phyloP scores from a whole-genome alignment of 352 stramenopile genomes.

The Globisporangium perplexum region DNA sequence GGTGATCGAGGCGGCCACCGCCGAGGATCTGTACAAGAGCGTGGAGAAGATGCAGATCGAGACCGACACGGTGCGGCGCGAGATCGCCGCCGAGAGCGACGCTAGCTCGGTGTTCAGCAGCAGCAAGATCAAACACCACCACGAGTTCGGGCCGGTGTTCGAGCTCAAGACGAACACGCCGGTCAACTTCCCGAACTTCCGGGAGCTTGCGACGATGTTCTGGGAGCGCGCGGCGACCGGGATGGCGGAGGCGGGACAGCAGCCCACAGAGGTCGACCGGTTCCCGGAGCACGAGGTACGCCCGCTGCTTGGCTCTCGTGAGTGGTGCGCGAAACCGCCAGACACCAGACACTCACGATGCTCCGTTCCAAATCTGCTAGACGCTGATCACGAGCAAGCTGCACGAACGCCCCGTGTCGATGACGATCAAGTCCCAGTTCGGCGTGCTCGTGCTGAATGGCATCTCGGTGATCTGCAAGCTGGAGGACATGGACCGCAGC shows the following conservation, averaged over 20 bases:
- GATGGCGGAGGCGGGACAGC: background rate
- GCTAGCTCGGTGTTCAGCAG: slow-evolving; percentile 5
- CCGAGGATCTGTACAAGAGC: slow-evolving; percentile 7
- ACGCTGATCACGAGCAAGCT: background rate
- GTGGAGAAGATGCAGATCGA: slow-evolving; percentile 10
- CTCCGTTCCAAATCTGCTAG: background rate
- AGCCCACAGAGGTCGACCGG: background rate
- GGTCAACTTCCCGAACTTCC: slow-evolving; percentile 5
- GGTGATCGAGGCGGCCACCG: background rate
- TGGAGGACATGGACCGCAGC: slow-evolving; percentile 8
- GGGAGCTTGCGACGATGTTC: slow-evolving; percentile 1
- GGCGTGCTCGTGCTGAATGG: slow-evolving; percentile 6
- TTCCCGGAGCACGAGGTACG: background rate
- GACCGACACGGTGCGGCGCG: slow-evolving; percentile 4
- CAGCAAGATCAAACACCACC: slow-evolving; percentile 6
- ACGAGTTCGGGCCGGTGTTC: slow-evolving; percentile 9
- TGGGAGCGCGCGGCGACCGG: background rate
- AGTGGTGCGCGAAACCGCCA: no score
- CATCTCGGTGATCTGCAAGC: slow-evolving; percentile 3
- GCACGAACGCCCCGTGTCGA: background rate
- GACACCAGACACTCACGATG: background rate
- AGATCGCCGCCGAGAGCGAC: slow-evolving; percentile 4
- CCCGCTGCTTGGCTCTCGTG: background rate
- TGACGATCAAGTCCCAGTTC: slow-evolving; percentile 1
- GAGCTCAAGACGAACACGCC: slow-evolving; percentile 14